phyloP scores from a whole-genome alignment of 768 basidiomycete genomes.

The Tephrocybe rancida region DNA sequence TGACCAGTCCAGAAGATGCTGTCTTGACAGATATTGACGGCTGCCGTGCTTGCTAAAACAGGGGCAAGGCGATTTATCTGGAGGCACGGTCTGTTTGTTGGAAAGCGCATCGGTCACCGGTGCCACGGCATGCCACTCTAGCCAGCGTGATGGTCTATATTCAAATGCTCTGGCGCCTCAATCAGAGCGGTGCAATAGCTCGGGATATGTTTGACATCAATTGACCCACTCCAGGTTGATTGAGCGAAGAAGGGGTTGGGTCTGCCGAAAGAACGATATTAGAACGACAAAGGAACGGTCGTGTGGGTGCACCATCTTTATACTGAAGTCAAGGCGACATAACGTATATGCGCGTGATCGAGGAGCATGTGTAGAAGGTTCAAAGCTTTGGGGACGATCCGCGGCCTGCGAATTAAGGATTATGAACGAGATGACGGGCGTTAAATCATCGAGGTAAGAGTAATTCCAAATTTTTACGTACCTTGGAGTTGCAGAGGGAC shows the following conservation, averaged over 20 bases:
- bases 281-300: background rate
- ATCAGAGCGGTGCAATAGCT: background rate
- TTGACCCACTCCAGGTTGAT: no score
- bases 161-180: background rate
- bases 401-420: slow-evolving; percentile 15
- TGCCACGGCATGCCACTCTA: background rate
- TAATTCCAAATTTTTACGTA: slow-evolving; percentile 21
- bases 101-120: background rate
- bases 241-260: no score
- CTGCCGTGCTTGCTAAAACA: slow-evolving; percentile 6
- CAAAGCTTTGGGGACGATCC: slow-evolving; percentile 18
- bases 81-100: background rate
- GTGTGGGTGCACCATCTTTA: background rate
- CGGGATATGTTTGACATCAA: background rate
- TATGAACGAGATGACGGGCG: slow-evolving; percentile 13
- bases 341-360: slow-evolving; percentile 10
- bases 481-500: slow-evolving; percentile 7
- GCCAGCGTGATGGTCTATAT: background rate
- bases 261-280: background rate
- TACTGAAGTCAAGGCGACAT: slow-evolving; percentile 8
- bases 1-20: no score
- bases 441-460: slow-evolving; percentile 15
- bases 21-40: background rate
- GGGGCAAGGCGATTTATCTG: slow-evolving; percentile 8
- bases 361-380: slow-evolving; percentile 9